Conservation (phyloP, 352 stramenopile species). For the Pythium phragmitis region DNA sequence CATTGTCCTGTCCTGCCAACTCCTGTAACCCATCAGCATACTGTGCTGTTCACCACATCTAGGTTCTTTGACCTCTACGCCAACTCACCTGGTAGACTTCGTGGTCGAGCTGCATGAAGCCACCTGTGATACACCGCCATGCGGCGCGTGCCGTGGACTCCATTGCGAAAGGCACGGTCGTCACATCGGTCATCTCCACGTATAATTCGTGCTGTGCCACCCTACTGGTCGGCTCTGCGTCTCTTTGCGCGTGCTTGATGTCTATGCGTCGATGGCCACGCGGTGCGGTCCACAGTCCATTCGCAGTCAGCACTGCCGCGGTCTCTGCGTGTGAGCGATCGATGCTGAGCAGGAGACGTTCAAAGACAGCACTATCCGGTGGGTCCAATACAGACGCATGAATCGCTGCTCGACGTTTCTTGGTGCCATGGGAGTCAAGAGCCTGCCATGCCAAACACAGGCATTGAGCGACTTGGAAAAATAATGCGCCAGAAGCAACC, state of each 20-base stretch:
- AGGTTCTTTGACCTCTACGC: background rate
- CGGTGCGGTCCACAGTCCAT: constrained; percentile 30
- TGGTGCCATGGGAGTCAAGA: background rate
- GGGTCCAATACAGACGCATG: background rate
- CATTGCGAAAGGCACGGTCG: constrained; percentile 24
- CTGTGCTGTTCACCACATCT: background rate
- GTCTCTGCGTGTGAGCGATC: constrained; percentile 33
- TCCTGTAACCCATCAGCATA: constrained; percentile 9
- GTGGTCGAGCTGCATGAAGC: constrained; percentile 36
- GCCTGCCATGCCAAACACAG: background rate
- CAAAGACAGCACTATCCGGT: constrained; percentile 29
- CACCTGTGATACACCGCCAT: constrained; percentile 33
- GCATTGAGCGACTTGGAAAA: background rate
- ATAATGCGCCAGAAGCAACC: background rate
- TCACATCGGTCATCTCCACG: constrained; percentile 31
- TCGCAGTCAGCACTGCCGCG: constrained; percentile 32
- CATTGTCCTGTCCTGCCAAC: constrained; percentile 13
- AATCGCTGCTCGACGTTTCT: background rate
- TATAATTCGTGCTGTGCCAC: background rate
- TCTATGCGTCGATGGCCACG: constrained; percentile 10
- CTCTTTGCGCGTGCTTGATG: constrained; percentile 1
- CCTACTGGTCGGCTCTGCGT: background rate
- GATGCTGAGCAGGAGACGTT: constrained; percentile 26
- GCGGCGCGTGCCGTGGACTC: constrained; percentile 20
- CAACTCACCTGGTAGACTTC: constrained; percentile 28